These are phyloP conservation scores for Sclerotinia glacialis DNA, from an alignment of 2,329 filamentous ascomycete genomes.

Conservation along the genomic window DNA sequence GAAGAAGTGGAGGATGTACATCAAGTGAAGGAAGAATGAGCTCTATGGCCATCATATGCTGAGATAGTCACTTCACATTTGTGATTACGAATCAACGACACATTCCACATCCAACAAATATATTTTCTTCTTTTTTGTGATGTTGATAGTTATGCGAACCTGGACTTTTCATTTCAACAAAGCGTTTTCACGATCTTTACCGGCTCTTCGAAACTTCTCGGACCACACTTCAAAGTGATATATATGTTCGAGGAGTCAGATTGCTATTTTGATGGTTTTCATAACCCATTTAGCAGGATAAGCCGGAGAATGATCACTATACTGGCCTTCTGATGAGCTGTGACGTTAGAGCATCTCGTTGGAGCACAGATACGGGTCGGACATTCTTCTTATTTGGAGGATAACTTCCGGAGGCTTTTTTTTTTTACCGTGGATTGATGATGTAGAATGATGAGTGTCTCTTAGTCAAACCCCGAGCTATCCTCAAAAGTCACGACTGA, in stretches of 20 bases:
- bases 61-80: conserved; percentile 37
- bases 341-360: conserved; percentile 55
- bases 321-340: conserved; percentile 61
- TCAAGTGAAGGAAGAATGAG: conserved; percentile 32
- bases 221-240: conserved; percentile 37
- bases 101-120: conserved; percentile 33
- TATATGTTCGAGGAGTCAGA: conserved; percentile 39
- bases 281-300: conserved; percentile 21
- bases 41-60: conserved; percentile 34
- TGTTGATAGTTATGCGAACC: conserved; percentile 8
- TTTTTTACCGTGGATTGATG: neutral
- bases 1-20: conserved; percentile 8
- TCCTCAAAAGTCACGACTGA: neutral
- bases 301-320: conserved; percentile 41
- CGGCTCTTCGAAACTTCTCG: conserved; percentile 40
- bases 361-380: conserved; percentile 67
- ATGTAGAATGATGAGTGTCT: conserved; percentile 2
- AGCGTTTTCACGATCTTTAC: conserved; percentile 12
- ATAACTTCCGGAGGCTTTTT: neutral
- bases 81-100: conserved; percentile 38
- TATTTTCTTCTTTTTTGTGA: conserved; percentile 24
- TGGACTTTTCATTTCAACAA: conserved; percentile 24
- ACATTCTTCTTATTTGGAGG: conserved; percentile 42
- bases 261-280: conserved; percentile 38
- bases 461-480: neutral